phyloP scores from a whole-genome alignment of 805 yeast species.

The Cyberlindnera americana region DNA sequence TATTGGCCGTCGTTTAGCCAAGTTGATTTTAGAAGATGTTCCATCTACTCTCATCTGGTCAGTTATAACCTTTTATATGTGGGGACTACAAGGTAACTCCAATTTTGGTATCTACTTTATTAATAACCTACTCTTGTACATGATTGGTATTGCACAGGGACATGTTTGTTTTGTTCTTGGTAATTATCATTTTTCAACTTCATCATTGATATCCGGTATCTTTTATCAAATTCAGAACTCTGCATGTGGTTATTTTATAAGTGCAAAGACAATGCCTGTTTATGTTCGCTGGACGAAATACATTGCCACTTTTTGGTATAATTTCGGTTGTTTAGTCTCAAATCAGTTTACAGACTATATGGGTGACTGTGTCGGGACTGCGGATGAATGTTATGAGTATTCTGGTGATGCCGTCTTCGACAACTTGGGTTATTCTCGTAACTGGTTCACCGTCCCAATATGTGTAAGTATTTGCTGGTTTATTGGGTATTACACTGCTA shows the following conservation, averaged over 20 bases:
- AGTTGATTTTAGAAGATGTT: constrained; percentile 65
- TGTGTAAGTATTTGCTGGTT: constrained; percentile 56
- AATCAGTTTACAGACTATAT: constrained; percentile 60
- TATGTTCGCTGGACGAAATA: constrained; percentile 85
- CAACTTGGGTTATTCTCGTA: constrained; percentile 54
- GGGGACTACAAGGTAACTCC: constrained; percentile 53
- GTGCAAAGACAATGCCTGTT: constrained; percentile 71
- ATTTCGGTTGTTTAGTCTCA: constrained; percentile 63
- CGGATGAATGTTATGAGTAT: constrained; percentile 43
- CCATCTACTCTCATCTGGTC: constrained; percentile 58
- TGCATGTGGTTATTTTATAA: constrained; percentile 79
- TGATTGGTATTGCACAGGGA: constrained; percentile 54
- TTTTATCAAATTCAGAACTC: constrained; percentile 51
- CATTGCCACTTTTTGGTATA: constrained; percentile 73
- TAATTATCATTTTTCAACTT: constrained; percentile 18
- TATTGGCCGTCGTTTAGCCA: constrained; percentile 51
- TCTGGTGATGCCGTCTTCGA: constrained; percentile 52
- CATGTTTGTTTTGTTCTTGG: constrained; percentile 30
- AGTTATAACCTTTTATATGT: constrained; percentile 68
- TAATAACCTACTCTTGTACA: constrained; percentile 51
- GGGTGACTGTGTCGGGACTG: constrained; percentile 66
- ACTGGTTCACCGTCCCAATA: constrained; percentile 67
- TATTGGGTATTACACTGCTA: constrained; percentile 51
- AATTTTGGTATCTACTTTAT: constrained; percentile 63
- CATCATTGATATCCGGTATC: constrained; percentile 19